A percentile compares a stretch with the other conserved stretches of the same genome.
Conservation (phyloP, 2,329 filamentous ascomycete species). For the Aspergillus fumigatus region DNA sequence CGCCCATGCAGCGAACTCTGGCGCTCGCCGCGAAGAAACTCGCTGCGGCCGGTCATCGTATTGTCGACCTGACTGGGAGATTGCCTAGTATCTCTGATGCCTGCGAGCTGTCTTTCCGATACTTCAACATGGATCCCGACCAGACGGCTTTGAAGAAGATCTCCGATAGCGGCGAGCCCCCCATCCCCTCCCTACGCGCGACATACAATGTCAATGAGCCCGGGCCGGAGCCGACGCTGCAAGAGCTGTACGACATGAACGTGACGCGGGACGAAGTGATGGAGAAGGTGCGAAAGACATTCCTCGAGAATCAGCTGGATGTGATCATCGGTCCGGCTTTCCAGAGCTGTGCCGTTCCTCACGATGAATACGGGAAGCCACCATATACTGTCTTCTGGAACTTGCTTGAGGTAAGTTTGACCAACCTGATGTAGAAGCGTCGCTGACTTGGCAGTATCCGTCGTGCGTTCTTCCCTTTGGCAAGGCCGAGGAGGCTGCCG, state of each 20-base stretch:
- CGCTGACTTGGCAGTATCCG: constrained; percentile 13
- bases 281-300: constrained; percentile 12
- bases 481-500: constrained; percentile 9
- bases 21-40: constrained; percentile 12
- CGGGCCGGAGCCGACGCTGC: constrained; percentile 12
- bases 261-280: constrained; percentile 7
- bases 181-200: constrained; percentile 13
- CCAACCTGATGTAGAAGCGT: background rate
- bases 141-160: constrained; percentile 15
- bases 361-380: constrained; percentile 18
- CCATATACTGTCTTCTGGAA: constrained; percentile 21
- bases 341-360: constrained; percentile 19
- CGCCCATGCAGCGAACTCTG: constrained; percentile 17
- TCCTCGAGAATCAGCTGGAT: constrained; percentile 18
- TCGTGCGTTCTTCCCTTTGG: constrained; percentile 20
- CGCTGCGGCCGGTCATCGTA: constrained; percentile 13
- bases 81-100: constrained; percentile 7
- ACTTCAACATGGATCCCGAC: constrained; percentile 21
- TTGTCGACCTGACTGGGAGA: constrained; percentile 13
- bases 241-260: constrained; percentile 18
- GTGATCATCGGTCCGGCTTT: constrained; percentile 18
- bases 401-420: constrained; percentile 18
- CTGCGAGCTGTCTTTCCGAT: constrained; percentile 10
- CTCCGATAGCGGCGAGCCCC: constrained; percentile 14
- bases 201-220: constrained; percentile 8